These are phyloP conservation scores for Tetracladium maxilliforme DNA, from an alignment of 2,329 filamentous ascomycete genomes.

Conservation along the genomic window DNA sequence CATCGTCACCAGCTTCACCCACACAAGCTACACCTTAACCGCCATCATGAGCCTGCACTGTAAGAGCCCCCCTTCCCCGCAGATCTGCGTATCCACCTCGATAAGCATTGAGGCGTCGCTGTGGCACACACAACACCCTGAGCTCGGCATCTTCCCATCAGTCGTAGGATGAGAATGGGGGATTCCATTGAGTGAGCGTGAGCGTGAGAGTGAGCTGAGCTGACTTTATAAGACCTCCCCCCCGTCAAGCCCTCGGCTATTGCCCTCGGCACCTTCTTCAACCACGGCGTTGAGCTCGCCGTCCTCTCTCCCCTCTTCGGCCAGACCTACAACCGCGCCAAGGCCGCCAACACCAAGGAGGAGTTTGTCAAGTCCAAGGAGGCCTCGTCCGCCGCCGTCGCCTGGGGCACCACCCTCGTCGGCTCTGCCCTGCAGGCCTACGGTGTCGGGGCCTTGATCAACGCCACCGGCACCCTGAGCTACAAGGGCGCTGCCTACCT, in stretches of 20 bases:
- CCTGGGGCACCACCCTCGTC: constrained; percentile 80
- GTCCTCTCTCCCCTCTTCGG: constrained; percentile 84
- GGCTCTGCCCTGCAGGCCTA: constrained; percentile 84
- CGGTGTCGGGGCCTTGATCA: constrained; percentile 79
- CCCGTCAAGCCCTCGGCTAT: constrained; percentile 97
- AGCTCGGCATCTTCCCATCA: too few species aligned
- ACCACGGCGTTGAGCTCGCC: constrained; percentile 78
- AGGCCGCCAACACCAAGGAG: constrained; percentile 85
- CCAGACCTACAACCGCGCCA: constrained; percentile 85
- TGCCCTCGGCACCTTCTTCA: constrained; percentile 90
- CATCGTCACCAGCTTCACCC: too few species aligned
- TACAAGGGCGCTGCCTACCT: constrained; percentile 97
- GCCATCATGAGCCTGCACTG: too few species aligned
- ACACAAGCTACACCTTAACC: too few species aligned
- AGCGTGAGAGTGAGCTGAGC: too few species aligned
- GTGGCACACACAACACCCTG: too few species aligned
- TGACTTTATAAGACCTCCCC: constrained; percentile 53
- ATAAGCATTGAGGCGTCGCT: too few species aligned
- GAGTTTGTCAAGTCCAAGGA: constrained; percentile 93
- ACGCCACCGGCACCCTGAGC: constrained; percentile 84
- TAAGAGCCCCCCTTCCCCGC: too few species aligned
- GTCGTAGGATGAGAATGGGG: too few species aligned
- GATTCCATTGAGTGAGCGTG: too few species aligned
- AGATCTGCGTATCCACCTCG: too few species aligned
- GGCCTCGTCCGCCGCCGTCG: constrained; percentile 70